Base-by-base conservation (phyloP, 1,139 yeast genomes). In the Zygosaccharomyces sapae region DNA sequence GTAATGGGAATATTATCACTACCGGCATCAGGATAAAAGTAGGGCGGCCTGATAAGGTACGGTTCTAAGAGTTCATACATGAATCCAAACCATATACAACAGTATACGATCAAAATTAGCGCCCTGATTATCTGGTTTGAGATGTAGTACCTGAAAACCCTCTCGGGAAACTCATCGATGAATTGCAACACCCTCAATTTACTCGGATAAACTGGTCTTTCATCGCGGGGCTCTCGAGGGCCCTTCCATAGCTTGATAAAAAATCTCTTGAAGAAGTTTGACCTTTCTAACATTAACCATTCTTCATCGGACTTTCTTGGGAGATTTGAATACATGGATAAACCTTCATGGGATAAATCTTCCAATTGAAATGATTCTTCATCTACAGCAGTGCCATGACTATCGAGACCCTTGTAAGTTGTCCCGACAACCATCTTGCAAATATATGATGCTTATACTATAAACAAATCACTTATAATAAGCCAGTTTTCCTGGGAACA, bases 161-260 rank as follows among this genome's bases (percentile, higher is more conserved):
- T 62, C 3, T 58, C 59, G 1, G 86, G 84, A 25, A 76, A 57
- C 2, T 56, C 60, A 49, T 81, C 84, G 16, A 77, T 48, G 27
- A 53, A 56, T 16, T 56, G 55, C 1, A 75, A 51, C 8, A 53
- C 35, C 3, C 29, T 24, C 52, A 55, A 56, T 16, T 47, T 44
- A 24, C 42, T 29, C 1, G 50, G 53, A 37, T 68, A 57, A 3
- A 52, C 51, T 1, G 85, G 82, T 1, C 80, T 75, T 0, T 69
- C 70, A 56, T 81, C 87, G 19, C 52, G 51, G 1, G 80, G 75
- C 2, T 57, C 55, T 2, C 49, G 58, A 0, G 87, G 87, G 0
- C 88, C 88, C 13, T 68, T 44, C 81, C 84, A 77, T 7, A 71
- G 20, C 33, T 53, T 57, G 18, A 55, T 40, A 5, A 59, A 20